phyloP scores from a whole-genome alignment of 2,329 filamentous ascomycete genomes.

The Aspergillus intermedius region DNA sequence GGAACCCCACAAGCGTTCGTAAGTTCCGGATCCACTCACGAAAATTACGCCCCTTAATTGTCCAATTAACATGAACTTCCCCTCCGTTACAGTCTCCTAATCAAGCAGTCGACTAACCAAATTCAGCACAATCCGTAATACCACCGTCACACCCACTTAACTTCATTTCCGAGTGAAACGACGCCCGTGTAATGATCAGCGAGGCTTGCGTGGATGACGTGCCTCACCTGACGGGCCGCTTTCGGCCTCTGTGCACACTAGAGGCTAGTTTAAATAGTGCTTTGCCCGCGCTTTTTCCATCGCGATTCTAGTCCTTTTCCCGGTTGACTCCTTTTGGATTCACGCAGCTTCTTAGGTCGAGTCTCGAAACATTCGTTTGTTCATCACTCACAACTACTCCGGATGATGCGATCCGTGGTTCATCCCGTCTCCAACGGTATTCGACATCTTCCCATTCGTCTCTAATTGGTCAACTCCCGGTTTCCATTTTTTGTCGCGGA shows the following conservation, averaged over 20 bases:
- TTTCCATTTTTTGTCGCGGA: neutral
- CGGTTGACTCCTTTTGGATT: neutral
- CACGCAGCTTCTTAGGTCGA: neutral
- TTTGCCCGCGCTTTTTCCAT: neutral
- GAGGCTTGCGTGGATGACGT: slow-evolving; percentile 21
- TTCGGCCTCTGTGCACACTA: slow-evolving; percentile 5
- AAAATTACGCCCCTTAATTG: neutral
- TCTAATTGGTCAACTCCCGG: neutral
- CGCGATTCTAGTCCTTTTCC: neutral
- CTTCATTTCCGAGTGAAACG: neutral
- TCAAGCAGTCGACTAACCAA: neutral
- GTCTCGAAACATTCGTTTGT: neutral
- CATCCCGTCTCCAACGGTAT: slow-evolving; percentile 4
- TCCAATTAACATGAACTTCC: neutral
- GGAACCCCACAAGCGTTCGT: no score
- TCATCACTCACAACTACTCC: slow-evolving; percentile 1
- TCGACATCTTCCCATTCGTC: neutral
- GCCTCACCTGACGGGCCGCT: slow-evolving; percentile 7
- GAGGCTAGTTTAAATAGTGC: neutral
- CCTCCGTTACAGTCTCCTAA: no score
- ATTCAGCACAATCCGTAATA: neutral
- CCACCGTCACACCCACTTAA: neutral
- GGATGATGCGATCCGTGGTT: slow-evolving; percentile 19
- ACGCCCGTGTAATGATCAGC: slow-evolving; percentile 11
- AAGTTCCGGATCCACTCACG: no score